Evolutionary conservation across 495 filamentous ascomycete species (phyloP), one percentile per base, ranked within the genome.

Genomic region (Penicillium manginii): DNA sequence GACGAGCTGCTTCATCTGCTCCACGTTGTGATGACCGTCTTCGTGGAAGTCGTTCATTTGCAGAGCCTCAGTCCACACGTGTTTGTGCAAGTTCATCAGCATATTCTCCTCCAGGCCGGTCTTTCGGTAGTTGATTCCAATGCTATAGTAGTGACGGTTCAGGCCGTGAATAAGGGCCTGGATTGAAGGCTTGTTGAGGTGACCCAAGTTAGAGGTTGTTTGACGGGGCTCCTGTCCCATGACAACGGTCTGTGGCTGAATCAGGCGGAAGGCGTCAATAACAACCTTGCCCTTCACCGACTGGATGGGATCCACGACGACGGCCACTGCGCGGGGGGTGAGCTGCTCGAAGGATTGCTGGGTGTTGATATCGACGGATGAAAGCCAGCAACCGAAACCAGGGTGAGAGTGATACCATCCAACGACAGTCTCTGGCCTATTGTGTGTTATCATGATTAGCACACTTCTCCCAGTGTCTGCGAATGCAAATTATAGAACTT

Each of bases 351-450:
- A 98, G 32, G 92, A 96, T 78, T 98, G 94, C 73, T 98, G 94
- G 39, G 94, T 98, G 76, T 98, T 98, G 83, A 98, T 97, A 83
- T 98, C 94, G 65, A 98, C 94, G 23, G 90, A 93, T 6, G 94
- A 98, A 17, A 98, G 86, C 94, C 94, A 98, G 82, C 94, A 98
- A 63, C 94, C 94, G 73, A 98, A 98, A 51, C 94, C 94, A 52
- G 94, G 94, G 83, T 98, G 94, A 29, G 94, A 98, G 77, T 98
- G 94, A 79, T 98, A 98, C 94, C 94, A 98, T 69, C 94, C 94
- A 35, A 98, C 94, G 59, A 98, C 94, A 0, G 91, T 92, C 74
- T 98, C 94, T 52, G 91, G 93, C 71, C 93, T 97, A 58, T 58
- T 37, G 29, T 33, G 29, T 33, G 50, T 54, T 2, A 50, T 39